phyloP scores from a whole-genome alignment of 139 green algal genomes.

The Ostreobium quekettii region DNA sequence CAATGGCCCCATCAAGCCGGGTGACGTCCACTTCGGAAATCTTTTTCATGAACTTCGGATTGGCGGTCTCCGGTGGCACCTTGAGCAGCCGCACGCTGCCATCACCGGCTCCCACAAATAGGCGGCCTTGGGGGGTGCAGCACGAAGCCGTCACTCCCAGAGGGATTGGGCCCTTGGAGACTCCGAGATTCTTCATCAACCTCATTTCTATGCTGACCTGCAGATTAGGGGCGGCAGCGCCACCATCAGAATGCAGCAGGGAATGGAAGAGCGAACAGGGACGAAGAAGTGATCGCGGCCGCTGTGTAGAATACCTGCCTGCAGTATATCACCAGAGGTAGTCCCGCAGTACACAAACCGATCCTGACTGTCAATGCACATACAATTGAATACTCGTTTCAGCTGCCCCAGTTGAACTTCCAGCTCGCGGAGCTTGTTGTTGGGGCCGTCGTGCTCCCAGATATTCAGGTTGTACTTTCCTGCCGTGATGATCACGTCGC shows the following conservation, averaged over 20 bases:
- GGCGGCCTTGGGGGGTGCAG: conserved; percentile 31
- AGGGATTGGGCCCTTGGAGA: conserved; percentile 44
- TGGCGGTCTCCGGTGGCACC: neutral
- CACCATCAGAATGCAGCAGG: no score
- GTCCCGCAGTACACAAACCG: conserved; percentile 62
- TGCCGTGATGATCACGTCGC: conserved; percentile 54
- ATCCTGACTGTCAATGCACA: conserved; percentile 56
- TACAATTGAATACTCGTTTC: conserved; percentile 48
- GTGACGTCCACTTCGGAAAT: neutral
- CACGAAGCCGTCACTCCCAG: conserved; percentile 34
- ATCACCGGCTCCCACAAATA: conserved; percentile 53
- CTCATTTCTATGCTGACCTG: conserved; percentile 48
- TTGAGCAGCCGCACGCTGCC: conserved; percentile 28
- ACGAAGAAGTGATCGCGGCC: no score
- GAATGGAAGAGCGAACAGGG: no score
- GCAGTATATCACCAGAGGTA: conserved; percentile 66
- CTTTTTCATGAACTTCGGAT: conserved; percentile 1
- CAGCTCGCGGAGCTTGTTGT: conserved; percentile 59
- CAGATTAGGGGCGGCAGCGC: no score
- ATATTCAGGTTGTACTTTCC: conserved; percentile 62
- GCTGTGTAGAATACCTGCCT: no score
- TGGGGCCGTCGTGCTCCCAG: conserved; percentile 64
- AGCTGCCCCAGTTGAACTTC: conserved; percentile 60
- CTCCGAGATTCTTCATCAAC: conserved; percentile 59
- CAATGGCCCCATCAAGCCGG: neutral